Evolutionary conservation across 139 green algal genomes (phyloP), one percentile per base, ranked within the genome.

Genomic region (Edaphochlamys debaryana): DNA sequence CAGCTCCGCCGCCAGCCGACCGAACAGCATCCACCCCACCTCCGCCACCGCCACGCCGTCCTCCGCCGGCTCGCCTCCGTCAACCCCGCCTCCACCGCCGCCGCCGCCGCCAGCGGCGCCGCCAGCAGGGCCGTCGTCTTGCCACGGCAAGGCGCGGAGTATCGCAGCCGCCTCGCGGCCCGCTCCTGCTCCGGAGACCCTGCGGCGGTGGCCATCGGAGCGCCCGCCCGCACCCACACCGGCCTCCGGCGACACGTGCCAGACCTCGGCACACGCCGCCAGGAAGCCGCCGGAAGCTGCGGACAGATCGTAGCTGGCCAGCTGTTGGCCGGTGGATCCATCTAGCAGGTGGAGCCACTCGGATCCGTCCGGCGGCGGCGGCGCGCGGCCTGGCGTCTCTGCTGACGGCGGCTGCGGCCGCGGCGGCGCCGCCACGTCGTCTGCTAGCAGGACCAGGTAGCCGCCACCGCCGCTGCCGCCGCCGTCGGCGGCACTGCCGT

Each of bases 331-430:
- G 40, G 32, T 81, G 40, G 22, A n/a, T 5, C 40, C 60, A 3
- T 81, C 60, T 15, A 81, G n/a, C 30, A 81, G 30, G 41, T 81
- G 75, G 19, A 81, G 23, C 34, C 30, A 71, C 19, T 66, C 54
- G n/a, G 41, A 62, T 30, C 75, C 75, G 5, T 8, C 38, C 25
- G 19, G 23, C 2, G 56, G 67, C n/a, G 67, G 20, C 36, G 38
- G 25, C 67, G 38, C 8, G 36, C 29, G 36, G 66, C 34, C 36
- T 3, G 42, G 69, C 30, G 69, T 13, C 40, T 54, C 56, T 6
- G 56, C 56, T 6, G 56, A 23, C 17, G 56, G 38, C 69, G 17
- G 69, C 30, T 36, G 72, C 72, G 3, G 52, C 2, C 32, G 25
- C 52, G 22, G 72, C 29, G 70, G 34, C 13, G 45, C 70, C 70